Evolutionary conservation across 257 asterid species (phyloP).

Genomic region (Solanum peruvianum): DNA sequence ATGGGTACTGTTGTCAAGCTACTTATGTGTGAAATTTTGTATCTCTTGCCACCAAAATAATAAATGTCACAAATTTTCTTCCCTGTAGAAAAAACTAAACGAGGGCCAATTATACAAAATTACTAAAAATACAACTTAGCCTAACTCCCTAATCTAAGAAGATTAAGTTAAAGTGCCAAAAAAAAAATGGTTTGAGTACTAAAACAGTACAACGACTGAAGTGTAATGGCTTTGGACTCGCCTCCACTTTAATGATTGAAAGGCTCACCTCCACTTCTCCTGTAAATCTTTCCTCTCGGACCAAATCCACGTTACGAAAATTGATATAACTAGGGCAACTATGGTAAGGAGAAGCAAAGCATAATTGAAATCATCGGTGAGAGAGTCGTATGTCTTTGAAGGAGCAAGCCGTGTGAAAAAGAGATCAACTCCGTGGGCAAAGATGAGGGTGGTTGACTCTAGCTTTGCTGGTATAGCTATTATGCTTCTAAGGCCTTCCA

Average conservation of each 20-base stretch:
- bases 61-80: neutral
- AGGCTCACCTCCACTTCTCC: slow-evolving; percentile 90
- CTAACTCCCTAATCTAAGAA: slow-evolving; percentile 8
- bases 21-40: neutral
- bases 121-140: neutral
- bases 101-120: neutral
- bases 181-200: neutral
- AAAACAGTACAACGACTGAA: neutral
- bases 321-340: slow-evolving; percentile 67
- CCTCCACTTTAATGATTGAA: neutral
- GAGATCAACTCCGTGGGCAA: slow-evolving; percentile 84
- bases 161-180: neutral
- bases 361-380: slow-evolving; percentile 93
- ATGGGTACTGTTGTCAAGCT: neutral
- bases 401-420: slow-evolving; percentile 91
- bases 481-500: slow-evolving; percentile 85
- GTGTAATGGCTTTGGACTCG: neutral
- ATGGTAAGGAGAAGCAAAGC: slow-evolving; percentile 83
- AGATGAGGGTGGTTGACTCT: slow-evolving; percentile 92
- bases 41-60: neutral
- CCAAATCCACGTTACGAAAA: slow-evolving; percentile 82
- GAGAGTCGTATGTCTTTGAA: slow-evolving; percentile 87
- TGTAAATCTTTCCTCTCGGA: slow-evolving; percentile 93
- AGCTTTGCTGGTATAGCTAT: slow-evolving; percentile 74
- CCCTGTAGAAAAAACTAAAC: neutral